Evolutionary conservation across 768 basidiomycete species (phyloP), one percentile per base, ranked within the genome.

Genomic region (Agrocybe chaxingu): DNA sequence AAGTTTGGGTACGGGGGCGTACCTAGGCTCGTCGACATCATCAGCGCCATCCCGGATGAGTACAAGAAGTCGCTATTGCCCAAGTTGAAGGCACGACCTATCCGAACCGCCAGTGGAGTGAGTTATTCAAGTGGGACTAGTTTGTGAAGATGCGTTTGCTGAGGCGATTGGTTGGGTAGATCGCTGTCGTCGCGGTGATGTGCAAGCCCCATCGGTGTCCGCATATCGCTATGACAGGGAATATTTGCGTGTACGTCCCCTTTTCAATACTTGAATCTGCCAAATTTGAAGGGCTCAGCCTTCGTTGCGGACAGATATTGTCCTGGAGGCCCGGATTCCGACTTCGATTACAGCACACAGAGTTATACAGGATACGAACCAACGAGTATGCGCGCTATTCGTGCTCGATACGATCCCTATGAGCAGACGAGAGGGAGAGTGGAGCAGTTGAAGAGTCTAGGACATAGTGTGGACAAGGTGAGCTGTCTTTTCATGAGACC

Each of bases 111-210:
- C 7, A 96, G 93, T 69, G 96, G 97, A 51, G 95, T 95, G 60
- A 62, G 86, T 76, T 13, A 30, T 24, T 35, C 36, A 42, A 6
- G 35, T 35, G 37, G 36, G 41, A 30, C 30, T 19, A 13, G 12
- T 13, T 37, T 29, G 24, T 6, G 3, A 33, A 16, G 4, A n/a
- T 24, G 24, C 18, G 9, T 4, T 12, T 16, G 8, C n/a, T 24
- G n/a, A 12, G 30, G 3, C 50, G 31, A 39, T 33, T 31, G 9
- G 24, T 33, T 50, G 40, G 16, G 3, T 52, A 96, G 93, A 95
- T 98, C 51, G 97, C 96, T 11, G 96, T 98, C 18, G 97, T 99
- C 10, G 97, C 97, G 7, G 96, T 99, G n/a, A 99, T 99, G 97
- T 96, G 94, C 75, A 99, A 98, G 64, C 97, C 97, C 1, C 97